A percentile compares a stretch with the other conserved stretches of the same genome.
phyloP scores from a whole-genome alignment of 2,329 filamentous ascomycete species.

The Thelonectria discophora region DNA sequence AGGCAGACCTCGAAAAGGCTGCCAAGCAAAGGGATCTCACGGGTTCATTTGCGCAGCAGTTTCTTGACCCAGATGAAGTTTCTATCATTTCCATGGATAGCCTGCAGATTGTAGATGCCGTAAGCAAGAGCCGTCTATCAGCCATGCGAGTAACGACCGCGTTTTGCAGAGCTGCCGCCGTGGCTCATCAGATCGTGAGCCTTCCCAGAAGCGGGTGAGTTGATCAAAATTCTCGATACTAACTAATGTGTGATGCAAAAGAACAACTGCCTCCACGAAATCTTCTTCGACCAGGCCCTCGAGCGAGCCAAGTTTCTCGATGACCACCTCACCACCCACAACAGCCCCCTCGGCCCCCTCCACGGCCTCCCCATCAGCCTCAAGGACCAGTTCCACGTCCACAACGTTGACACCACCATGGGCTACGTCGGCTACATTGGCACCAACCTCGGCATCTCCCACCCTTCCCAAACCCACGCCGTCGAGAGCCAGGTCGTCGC shows the following conservation, averaged over 20 bases:
- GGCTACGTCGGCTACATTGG: constrained; percentile 47
- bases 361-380: constrained; percentile 38
- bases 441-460: constrained; percentile 16
- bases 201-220: not conserved
- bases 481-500: constrained; percentile 34
- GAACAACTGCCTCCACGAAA: constrained; percentile 34
- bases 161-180: constrained; percentile 59
- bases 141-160: constrained; percentile 53
- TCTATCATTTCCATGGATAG: constrained; percentile 5
- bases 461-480: not conserved
- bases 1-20: constrained; percentile 25
- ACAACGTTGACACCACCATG: constrained; percentile 58
- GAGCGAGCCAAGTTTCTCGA: constrained; percentile 26
- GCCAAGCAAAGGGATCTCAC: constrained; percentile 25
- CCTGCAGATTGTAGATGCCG: constrained; percentile 5
- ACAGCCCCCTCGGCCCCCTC: constrained; percentile 28
- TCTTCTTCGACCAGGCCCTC: constrained; percentile 33
- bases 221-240: not conserved
- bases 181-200: constrained; percentile 64
- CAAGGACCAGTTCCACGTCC: constrained; percentile 70
- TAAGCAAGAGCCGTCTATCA: not conserved
- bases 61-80: constrained; percentile 19
- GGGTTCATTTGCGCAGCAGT: constrained; percentile 32
- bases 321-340: constrained; percentile 20
- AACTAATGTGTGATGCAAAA: not conserved